Evolutionary conservation across 495 filamentous ascomycete species (phyloP).

Genomic region (Cudoniella acicularis): DNA sequence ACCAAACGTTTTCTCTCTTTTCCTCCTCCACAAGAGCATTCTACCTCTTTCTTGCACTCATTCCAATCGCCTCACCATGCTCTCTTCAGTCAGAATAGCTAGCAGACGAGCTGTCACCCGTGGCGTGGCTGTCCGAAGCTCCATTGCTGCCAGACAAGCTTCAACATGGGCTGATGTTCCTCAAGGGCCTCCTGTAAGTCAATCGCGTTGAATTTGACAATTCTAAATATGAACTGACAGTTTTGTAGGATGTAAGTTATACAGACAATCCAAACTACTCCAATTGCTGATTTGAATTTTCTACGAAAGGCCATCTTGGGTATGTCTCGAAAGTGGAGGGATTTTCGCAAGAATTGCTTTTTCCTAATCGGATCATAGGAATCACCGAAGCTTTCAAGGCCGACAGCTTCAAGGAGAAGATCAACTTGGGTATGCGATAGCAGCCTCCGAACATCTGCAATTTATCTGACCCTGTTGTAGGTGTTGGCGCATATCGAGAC

Average conservation of each 20-base stretch:
- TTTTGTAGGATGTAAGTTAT: conserved; percentile 56
- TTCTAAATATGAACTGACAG: conserved; percentile 31
- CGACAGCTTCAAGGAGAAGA: conserved; percentile 86
- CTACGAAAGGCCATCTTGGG: conserved; percentile 67
- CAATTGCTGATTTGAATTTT: conserved; percentile 14
- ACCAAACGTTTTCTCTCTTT: neutral
- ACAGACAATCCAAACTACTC: neutral
- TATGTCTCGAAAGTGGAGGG: conserved; percentile 34
- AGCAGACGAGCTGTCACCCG: conserved; percentile 50
- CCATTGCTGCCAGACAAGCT: conserved; percentile 59
- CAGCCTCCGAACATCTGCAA: neutral
- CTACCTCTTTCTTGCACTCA: neutral
- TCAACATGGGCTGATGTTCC: conserved; percentile 88
- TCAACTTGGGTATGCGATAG: conserved; percentile 75
- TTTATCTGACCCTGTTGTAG: conserved; percentile 36
- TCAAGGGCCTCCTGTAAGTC: conserved; percentile 87
- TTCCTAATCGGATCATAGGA: conserved; percentile 43
- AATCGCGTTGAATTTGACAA: conserved; percentile 11
- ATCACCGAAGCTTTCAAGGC: conserved; percentile 99
- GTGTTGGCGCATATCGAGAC: conserved; percentile 83
- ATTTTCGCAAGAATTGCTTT: conserved; percentile 5
- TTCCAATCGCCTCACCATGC: conserved; percentile 35
- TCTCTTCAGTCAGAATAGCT: conserved; percentile 54
- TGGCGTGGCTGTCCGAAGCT: conserved; percentile 42
- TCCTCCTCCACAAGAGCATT: neutral